These are phyloP conservation scores for Recurvomyces mirabilis DNA, from an alignment of 495 filamentous ascomycete genomes.

Conservation along the genomic window DNA sequence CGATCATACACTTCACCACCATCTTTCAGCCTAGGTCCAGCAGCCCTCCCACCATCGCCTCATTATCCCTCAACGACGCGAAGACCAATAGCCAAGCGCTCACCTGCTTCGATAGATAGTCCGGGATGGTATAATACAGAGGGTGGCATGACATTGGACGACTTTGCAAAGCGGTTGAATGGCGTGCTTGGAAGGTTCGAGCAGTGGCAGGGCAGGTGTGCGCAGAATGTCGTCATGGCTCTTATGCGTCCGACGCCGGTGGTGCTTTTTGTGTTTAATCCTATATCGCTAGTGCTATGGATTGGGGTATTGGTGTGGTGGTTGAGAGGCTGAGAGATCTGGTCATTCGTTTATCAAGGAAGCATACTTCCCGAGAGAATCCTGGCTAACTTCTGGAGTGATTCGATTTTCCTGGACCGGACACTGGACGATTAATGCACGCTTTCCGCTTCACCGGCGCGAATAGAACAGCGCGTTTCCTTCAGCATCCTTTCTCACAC, in stretches of 20 bases:
- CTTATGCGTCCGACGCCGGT: conserved; percentile 18
- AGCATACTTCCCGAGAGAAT: no score
- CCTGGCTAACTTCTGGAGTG: no score
- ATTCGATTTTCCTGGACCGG: no score
- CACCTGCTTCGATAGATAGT: not conserved
- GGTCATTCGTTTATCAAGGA: no score
- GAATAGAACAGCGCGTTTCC: conserved; percentile 91
- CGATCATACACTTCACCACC: not conserved
- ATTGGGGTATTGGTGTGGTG: conserved; percentile 5
- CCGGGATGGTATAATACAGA: conserved; percentile 15
- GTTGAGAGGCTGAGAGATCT: no score
- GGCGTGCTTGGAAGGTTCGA: conserved; percentile 4
- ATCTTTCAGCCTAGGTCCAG: not conserved
- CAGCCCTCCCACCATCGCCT: not conserved
- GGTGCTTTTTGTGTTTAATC: conserved; percentile 19
- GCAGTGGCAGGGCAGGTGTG: conserved; percentile 8
- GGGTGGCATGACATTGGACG: conserved; percentile 12
- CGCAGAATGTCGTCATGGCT: conserved; percentile 19
- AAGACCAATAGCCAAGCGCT: not conserved
- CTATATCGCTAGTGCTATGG: conserved; percentile 10
- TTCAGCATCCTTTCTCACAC: conserved; percentile 67
- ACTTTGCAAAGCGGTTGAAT: conserved; percentile 6
- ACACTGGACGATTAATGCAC: no score
- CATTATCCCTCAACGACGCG: not conserved
- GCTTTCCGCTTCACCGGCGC: no score